Conservation (phyloP, 2,329 filamentous ascomycete genomes). For the Orbilia ellipsospora region DNA sequence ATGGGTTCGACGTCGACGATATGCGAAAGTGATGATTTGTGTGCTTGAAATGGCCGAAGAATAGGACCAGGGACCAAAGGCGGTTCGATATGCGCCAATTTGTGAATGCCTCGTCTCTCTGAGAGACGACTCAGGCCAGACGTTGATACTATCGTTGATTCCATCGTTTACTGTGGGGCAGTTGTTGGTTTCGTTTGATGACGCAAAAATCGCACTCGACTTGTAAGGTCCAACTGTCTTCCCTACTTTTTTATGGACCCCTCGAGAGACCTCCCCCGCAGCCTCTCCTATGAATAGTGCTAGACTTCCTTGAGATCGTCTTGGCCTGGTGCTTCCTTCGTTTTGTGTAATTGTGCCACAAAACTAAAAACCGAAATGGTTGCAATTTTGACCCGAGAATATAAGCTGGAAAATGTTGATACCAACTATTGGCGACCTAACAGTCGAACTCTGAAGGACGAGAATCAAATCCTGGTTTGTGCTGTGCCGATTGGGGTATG, state of each 20-base stretch:
- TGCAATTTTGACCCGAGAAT: slow-evolving; percentile 38
- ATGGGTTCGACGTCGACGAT: slow-evolving; percentile 47
- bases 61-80: slow-evolving; percentile 29
- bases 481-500: background rate
- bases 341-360: slow-evolving; percentile 45
- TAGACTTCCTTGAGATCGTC: slow-evolving; percentile 28
- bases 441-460: slow-evolving; percentile 11
- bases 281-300: slow-evolving; percentile 41
- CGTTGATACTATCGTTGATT: slow-evolving; percentile 43
- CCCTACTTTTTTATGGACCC: slow-evolving; percentile 33
- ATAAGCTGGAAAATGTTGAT: slow-evolving; percentile 20
- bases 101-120: slow-evolving; percentile 52
- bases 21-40: slow-evolving; percentile 48
- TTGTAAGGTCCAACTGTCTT: slow-evolving; percentile 21
- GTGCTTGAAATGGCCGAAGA: slow-evolving; percentile 48
- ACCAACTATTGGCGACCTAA: slow-evolving; percentile 13
- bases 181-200: slow-evolving; percentile 23
- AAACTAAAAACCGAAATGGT: slow-evolving; percentile 40
- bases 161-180: slow-evolving; percentile 32
- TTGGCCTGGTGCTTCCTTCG: background rate
- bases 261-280: slow-evolving; percentile 39
- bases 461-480: slow-evolving; percentile 10
- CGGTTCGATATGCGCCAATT: slow-evolving; percentile 54
- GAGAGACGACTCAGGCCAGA: slow-evolving; percentile 49
- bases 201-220: slow-evolving; percentile 40